Evolutionary conservation across 768 basidiomycete genomes (phyloP), one percentile per base, ranked within the genome.

Genomic region (Rhizopogon sp.): DNA sequence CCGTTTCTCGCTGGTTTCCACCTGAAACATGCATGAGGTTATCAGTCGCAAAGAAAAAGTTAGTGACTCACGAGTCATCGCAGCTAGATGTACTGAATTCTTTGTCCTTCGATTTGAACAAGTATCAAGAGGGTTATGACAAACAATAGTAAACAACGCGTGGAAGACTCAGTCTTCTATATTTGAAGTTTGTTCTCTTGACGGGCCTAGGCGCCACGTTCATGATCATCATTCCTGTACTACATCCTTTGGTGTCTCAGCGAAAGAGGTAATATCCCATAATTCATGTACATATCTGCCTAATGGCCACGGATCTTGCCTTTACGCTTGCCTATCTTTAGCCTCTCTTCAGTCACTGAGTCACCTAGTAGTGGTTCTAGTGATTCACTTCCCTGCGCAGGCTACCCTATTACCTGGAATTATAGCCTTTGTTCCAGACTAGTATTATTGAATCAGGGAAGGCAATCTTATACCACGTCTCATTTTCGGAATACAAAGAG

Each of bases 1-100:
- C 90, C 69, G 72, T 77, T 6, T 92, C 90, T 51, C 90, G 81
- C 69, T 91, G 89, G 66, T 92, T 90, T 62, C 90, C 90, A 64
- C 90, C 90, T 91, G 62, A 59, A 58, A 20, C 14, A 56, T n/a
- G 8, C 43, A 37, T 16, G 25, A 35, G 13, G 17, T 46, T n/a
- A 66, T 68, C 56, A 62, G 49, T 22, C 29, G n/a, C 4, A 40
- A 35, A n/a, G 33, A 52, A 25, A 14, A 33, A 20, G 41, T 41
- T 43, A 46, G 58, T 39, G 7, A 78, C 81, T 70, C 70, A 82
- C 83, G 76, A 60, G 83, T 85, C 82, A 84, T 83, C 43, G 56
- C 41, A 53, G 49, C 25, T 53, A 43, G 51, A 20, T 28, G 20
- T 8, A 55, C 11, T 39, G 31, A 35, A 54, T 52, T 58, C 11